phyloP scores from a whole-genome alignment of 306 rosid genomes.

The Benincasa hispida region DNA sequence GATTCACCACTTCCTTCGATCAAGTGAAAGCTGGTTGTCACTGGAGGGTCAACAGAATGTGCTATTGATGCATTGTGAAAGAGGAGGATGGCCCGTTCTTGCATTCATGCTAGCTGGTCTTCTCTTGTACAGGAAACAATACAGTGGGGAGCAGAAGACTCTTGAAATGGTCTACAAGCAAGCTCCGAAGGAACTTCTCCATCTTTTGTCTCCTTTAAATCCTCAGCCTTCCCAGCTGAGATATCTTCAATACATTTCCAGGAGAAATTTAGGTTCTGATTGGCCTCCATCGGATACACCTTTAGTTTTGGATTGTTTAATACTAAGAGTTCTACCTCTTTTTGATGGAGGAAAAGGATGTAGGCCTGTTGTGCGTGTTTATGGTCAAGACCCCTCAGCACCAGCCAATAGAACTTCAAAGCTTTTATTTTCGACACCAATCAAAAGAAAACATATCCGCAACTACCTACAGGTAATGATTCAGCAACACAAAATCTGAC shows the following conservation, averaged over 20 bases:
- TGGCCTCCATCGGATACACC: slow-evolving; percentile 98
- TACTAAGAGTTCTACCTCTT: slow-evolving; percentile 70
- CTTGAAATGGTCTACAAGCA: slow-evolving; percentile 99
- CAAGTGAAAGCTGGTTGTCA: slow-evolving; percentile 98
- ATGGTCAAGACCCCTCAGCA: slow-evolving; percentile 79
- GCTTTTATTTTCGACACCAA: slow-evolving; percentile 73
- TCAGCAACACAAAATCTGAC: slow-evolving; percentile 18
- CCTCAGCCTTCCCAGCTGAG: slow-evolving; percentile 96
- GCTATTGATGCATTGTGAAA: slow-evolving; percentile 94
- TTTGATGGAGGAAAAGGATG: slow-evolving; percentile 80
- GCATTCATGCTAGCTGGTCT: slow-evolving; percentile 99
- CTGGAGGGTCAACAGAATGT: slow-evolving; percentile 94
- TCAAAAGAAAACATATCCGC: slow-evolving; percentile 37
- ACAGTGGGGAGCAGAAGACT: slow-evolving; percentile 85
- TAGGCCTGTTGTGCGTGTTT: slow-evolving; percentile 71
- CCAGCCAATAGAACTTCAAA: slow-evolving; percentile 73
- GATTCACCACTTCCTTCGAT: slow-evolving; percentile 95
- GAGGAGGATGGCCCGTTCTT: slow-evolving; percentile 99
- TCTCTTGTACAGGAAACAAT: slow-evolving; percentile 78
- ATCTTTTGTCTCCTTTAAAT: slow-evolving; percentile 67
- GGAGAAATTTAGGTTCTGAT: slow-evolving; percentile 75
- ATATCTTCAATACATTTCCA: slow-evolving; percentile 94
- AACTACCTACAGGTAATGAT: slow-evolving; percentile 77
- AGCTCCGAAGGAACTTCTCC: slow-evolving; percentile 92
- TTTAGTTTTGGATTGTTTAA: slow-evolving; percentile 71